Conservation (phyloP, 768 basidiomycete genomes). For the Dacryopinax primogenitus region DNA sequence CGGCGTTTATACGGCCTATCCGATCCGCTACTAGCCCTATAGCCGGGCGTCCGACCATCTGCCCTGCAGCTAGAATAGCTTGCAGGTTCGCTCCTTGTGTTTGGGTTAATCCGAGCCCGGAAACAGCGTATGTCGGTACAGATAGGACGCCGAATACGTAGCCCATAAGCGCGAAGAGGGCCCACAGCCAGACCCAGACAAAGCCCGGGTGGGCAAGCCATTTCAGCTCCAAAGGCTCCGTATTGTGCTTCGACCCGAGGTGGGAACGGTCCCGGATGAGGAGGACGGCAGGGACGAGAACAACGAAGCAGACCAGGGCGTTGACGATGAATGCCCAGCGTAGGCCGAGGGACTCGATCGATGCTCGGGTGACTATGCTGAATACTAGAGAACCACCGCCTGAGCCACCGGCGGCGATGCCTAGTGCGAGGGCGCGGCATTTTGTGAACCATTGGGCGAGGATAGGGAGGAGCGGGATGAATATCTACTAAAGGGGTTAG, state of each 20-base stretch:
- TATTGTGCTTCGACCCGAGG: slow-evolving; percentile 19
- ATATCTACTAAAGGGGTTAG: background rate
- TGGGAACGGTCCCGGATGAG: slow-evolving; percentile 22
- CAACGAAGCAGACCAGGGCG: slow-evolving; percentile 21
- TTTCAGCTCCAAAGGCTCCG: slow-evolving; percentile 19
- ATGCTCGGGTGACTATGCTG: slow-evolving; percentile 13
- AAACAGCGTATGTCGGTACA: slow-evolving; percentile 24
- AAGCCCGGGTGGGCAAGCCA: slow-evolving; percentile 23
- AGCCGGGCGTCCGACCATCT: slow-evolving; percentile 24
- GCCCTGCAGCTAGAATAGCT: slow-evolving; percentile 25
- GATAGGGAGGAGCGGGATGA: slow-evolving; percentile 12
- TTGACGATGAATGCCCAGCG: slow-evolving; percentile 25
- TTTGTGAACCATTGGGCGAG: slow-evolving; percentile 12
- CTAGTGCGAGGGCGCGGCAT: slow-evolving; percentile 12
- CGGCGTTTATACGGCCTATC: slow-evolving; percentile 24
- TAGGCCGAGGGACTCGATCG: slow-evolving; percentile 19
- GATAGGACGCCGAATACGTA: slow-evolving; percentile 26
- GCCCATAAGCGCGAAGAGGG: slow-evolving; percentile 22
- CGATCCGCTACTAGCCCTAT: slow-evolving; percentile 24
- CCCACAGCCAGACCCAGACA: slow-evolving; percentile 23
- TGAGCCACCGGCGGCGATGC: slow-evolving; percentile 17
- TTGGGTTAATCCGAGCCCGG: slow-evolving; percentile 22
- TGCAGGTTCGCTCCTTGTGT: slow-evolving; percentile 25
- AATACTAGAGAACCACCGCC: slow-evolving; percentile 20
- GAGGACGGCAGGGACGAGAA: slow-evolving; percentile 21